Evolutionary conservation across 768 basidiomycete genomes (phyloP), one percentile per base, ranked within the genome.

Genomic region (Calocybe gangraenosa): DNA sequence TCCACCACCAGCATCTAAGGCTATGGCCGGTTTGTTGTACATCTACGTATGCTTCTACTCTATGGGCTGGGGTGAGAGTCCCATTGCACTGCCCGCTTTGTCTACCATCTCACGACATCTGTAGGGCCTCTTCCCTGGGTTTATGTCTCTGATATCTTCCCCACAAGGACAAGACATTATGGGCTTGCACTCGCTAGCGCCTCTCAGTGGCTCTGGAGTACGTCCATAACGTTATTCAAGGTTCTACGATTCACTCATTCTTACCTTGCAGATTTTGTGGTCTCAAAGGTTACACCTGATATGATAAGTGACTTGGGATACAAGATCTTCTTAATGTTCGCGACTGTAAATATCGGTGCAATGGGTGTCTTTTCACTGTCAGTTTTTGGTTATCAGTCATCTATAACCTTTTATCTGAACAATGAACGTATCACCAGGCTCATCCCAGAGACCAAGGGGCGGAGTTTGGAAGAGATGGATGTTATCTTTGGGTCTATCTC

Each of bases 21-120:
- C 75, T 0, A 92, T 92, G 90, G 89, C 90, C 2, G 87, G 80
- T 2, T 79, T 90, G 79, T 64, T 92, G 21, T 93, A 92, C 59
- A 78, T 92, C 43, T 93, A 87, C 55, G 87, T 91, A 34, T 84
- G 82, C 60, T 91, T 91, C 64, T 92, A 92, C 63, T 87, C 83
- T 3, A 84, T 91, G 79, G 87, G 87, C 31, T 89, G 87, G 82
- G 90, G 88, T 70, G 42, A 48, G 66, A 54, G 13, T 22, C 32
- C 18, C 17, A 9, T 28, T 9, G 21, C 1, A 14, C 15, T 6
- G 1, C 15, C 21, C 5, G n/a, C 62, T 73, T 10, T n/a, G n/a
- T n/a, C n/a, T n/a, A n/a, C n/a, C n/a, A 73, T 75, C 13, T 47
- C 19, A 31, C 28, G 23, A n/a, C 15, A n/a, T 36, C 22, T 39